phyloP scores from a whole-genome alignment of 2,329 filamentous ascomycete species.

The Alternaria ventricosa region DNA sequence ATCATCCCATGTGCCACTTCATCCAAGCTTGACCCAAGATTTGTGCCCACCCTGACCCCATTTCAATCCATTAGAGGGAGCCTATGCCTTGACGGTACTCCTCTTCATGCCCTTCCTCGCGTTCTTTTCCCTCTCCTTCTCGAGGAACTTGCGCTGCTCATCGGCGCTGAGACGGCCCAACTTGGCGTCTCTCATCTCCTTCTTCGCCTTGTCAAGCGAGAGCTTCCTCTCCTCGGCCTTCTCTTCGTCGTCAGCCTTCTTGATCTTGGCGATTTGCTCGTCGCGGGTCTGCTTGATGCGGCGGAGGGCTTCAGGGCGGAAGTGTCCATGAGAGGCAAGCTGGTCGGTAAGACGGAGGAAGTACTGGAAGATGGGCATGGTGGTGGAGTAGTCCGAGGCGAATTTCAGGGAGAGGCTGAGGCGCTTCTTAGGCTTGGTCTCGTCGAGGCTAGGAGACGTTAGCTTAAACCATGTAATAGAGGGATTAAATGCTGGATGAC shows the following conservation, averaged over 20 bases:
- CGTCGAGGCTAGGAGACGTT: conserved; percentile 69
- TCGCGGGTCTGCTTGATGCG: conserved; percentile 84
- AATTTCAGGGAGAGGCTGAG: conserved; percentile 77
- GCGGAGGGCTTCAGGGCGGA: conserved; percentile 85
- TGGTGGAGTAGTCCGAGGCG: conserved; percentile 63
- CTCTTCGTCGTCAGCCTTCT: conserved; percentile 76
- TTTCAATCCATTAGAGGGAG: neutral
- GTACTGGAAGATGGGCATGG: conserved; percentile 78
- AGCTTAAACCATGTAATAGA: too few relatives aligned
- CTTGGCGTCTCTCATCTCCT: conserved; percentile 75
- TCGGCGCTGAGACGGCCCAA: conserved; percentile 72
- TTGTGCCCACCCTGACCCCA: neutral
- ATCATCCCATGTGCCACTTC: neutral
- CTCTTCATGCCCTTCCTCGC: conserved; percentile 73
- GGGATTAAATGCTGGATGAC: too few relatives aligned
- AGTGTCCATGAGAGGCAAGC: conserved; percentile 78
- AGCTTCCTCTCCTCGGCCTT: conserved; percentile 66
- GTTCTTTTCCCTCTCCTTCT: conserved; percentile 87
- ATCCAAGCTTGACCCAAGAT: neutral
- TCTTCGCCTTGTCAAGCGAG: conserved; percentile 70
- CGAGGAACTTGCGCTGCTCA: conserved; percentile 64
- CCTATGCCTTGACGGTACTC: conserved; percentile 59
- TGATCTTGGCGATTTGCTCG: conserved; percentile 77
- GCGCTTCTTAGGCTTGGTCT: conserved; percentile 85
- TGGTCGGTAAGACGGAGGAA: conserved; percentile 86